Conservation (phyloP, 176 grass and related monocot genomes). For the Musa troglodytarum region DNA sequence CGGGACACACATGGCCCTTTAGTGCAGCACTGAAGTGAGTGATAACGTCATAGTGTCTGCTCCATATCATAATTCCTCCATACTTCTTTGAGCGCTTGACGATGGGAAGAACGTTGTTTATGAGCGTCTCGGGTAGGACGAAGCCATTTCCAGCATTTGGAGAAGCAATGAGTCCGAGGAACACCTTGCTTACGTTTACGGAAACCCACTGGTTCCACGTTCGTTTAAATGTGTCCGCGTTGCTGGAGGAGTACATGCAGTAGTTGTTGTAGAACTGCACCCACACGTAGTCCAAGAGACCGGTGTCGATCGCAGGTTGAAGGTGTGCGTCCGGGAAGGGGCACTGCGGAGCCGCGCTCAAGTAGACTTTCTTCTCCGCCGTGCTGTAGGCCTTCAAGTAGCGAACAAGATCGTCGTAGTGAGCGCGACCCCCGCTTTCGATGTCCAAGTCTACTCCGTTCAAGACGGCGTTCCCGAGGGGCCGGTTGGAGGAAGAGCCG, state of each 20-base stretch:
- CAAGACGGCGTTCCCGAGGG: conserved; percentile 36
- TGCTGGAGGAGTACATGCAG: conserved; percentile 30
- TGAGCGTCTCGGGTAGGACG: conserved; percentile 20
- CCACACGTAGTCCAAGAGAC: conserved; percentile 57
- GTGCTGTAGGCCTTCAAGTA: conserved; percentile 27
- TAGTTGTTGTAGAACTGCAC: conserved; percentile 80
- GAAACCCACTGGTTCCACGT: conserved; percentile 44
- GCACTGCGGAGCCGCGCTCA: conserved; percentile 55
- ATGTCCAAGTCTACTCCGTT: conserved; percentile 75
- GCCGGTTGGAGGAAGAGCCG: conserved; percentile 27
- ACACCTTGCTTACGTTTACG: conserved; percentile 31
- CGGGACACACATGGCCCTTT: neutral
- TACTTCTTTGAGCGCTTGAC: too few relatives aligned
- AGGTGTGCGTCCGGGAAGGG: conserved; percentile 36
- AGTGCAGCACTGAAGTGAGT: conserved; percentile 39
- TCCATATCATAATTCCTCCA: too few relatives aligned
- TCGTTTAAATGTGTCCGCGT: conserved; percentile 19
- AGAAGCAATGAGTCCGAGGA: conserved; percentile 45
- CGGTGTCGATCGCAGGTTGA: conserved; percentile 34
- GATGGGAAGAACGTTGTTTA: neutral
- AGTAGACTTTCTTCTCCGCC: conserved; percentile 26
- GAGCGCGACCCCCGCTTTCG: conserved; percentile 31
- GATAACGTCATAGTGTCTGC: conserved; percentile 33
- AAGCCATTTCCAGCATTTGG: conserved; percentile 27
- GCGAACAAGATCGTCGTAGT: conserved; percentile 43